Evolutionary conservation across 495 filamentous ascomycete species (phyloP), one percentile per base, ranked within the genome.

Genomic region (Penicillium pulvis): DNA sequence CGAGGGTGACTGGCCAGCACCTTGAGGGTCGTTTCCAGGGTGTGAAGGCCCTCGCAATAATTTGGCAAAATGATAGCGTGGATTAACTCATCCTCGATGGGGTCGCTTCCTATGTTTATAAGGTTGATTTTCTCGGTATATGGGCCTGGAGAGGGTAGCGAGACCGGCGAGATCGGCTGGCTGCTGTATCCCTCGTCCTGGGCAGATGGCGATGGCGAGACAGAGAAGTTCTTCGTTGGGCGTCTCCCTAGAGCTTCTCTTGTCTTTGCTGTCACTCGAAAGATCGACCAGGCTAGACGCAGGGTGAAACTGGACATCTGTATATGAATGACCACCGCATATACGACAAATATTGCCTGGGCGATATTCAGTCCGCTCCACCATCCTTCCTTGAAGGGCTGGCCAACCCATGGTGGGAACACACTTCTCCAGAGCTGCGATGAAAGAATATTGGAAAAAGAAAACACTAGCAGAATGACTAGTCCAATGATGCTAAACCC

Each of bases 31-130:
- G 87, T 85, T 58, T 81, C 73, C 53, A 90, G 69, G 0, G 81
- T 87, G 51, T 86, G 81, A 54, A 86, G 69, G 26, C 88, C 85
- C 62, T 90, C 87, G 58, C 85, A 85, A 71, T 90, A 90, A 61
- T 87, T 88, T 14, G 87, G 87, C 10, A 90, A 72, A 58, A 90
- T 77, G 52, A 90, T 87, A 2, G 85, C 84, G 55, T 88, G 84
- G 14, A 87, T 71, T 20, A 87, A 53, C 53, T 75, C 74, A 4
- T 65, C 58, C 17, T 56, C 63, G 6, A n/a, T 57, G 42, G 53
- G 36, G 54, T 47, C 63, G 10, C 17, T 62, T 44, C 17, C 43
- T 11, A 59, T 44, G 1, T 51, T 51, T 6, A 28, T 35, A 6
- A 19, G 12, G 36, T 60, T 17, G 7, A 59, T 11, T 14, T 56